Percentiles rank a stretch among this genome's conserved stretches.
Conservation (phyloP, 176 grass and related monocot species). For the Zoysia pacifica region DNA sequence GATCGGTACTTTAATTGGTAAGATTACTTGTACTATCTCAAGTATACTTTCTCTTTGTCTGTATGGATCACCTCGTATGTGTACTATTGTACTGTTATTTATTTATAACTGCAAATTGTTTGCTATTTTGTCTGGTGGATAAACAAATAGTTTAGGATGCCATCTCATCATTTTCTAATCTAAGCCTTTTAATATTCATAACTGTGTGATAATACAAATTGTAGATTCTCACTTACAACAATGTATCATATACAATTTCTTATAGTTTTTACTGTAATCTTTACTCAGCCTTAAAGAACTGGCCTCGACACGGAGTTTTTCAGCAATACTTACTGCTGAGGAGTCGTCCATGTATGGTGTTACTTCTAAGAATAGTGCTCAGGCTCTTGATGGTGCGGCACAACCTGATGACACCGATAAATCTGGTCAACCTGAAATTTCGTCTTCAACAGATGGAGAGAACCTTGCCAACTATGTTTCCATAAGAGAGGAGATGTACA, state of each 20-base stretch:
- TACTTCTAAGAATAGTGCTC: constrained; percentile 43
- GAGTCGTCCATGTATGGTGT: constrained; percentile 57
- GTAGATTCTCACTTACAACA: not conserved
- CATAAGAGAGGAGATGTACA: constrained; percentile 93
- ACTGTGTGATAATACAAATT: not conserved
- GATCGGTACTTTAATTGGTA: constrained; percentile 99
- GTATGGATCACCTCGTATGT: not conserved
- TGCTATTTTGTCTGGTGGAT: not conserved
- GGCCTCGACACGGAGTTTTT: constrained; percentile 58
- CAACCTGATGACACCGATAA: constrained; percentile 57
- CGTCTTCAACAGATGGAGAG: constrained; percentile 65
- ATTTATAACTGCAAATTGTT: not conserved
- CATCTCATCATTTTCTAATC: not conserved
- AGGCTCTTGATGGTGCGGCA: constrained; percentile 43
- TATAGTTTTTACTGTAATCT: constrained; percentile 29
- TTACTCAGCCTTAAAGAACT: constrained; percentile 85
- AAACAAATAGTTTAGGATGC: not conserved
- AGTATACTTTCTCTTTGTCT: not conserved
- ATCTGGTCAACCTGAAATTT: constrained; percentile 52
- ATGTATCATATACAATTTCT: not conserved
- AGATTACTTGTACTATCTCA: not conserved
- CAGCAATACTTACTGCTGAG: constrained; percentile 72
- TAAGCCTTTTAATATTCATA: not conserved
- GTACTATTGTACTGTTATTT: not conserved
- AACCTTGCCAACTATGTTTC: constrained; percentile 80